Evolutionary conservation across 192 early-diverging fungal genomes (phyloP).

Genomic region (Phlyctochytrium arcticum): DNA sequence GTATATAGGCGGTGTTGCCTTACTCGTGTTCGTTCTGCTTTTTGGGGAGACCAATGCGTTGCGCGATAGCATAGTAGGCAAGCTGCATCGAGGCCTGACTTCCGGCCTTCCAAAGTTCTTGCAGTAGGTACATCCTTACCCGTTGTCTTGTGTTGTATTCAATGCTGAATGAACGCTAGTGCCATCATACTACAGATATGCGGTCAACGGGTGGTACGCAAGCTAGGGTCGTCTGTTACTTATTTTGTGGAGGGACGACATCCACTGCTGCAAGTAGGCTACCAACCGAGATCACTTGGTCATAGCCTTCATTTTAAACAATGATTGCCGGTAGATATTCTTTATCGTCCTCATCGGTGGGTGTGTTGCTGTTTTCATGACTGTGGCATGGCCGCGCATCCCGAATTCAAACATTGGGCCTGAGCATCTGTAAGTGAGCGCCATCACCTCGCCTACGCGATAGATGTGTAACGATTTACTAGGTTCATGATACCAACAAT

Average conservation of each 20-base stretch:
- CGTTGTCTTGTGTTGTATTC: neutral
- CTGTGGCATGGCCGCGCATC: conserved; percentile 26
- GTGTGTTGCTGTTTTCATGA: conserved; percentile 29
- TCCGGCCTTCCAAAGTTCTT: conserved; percentile 13
- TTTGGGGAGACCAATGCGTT: conserved; percentile 27
- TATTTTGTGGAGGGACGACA: conserved; percentile 18
- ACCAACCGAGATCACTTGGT: neutral
- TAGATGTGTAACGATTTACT: neutral
- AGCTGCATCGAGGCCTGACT: conserved; percentile 23
- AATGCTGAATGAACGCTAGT: neutral
- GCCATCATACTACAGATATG: neutral
- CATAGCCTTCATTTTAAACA: neutral
- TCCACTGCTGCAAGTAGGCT: conserved; percentile 32
- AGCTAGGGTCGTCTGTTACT: neutral
- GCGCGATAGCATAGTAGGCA: conserved; percentile 26
- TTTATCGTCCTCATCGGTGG: conserved; percentile 34
- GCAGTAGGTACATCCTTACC: conserved; percentile 7
- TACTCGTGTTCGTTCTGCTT: conserved; percentile 29
- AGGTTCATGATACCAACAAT: conserved; percentile 25
- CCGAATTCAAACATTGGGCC: conserved; percentile 23
- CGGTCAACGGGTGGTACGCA: neutral
- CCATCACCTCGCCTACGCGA: neutral
- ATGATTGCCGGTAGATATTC: conserved; percentile 30
- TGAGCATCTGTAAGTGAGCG: conserved; percentile 25
- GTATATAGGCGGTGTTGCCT: conserved; percentile 1